phyloP scores from a whole-genome alignment of 345 rosid species.

The Brassica nigra region DNA sequence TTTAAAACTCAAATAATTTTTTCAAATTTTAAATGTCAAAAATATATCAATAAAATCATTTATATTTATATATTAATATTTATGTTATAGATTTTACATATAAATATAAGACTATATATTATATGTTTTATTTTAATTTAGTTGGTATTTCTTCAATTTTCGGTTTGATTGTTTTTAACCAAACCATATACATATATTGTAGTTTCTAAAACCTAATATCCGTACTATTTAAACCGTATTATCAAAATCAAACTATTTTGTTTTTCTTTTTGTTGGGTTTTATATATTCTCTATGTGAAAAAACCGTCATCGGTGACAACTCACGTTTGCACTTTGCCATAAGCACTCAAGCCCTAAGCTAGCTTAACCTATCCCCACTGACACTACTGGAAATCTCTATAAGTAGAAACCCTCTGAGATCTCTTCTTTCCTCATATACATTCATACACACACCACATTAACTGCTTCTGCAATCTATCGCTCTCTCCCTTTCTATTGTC shows the following conservation, averaged over 20 bases:
- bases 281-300: neutral
- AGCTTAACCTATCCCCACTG: constrained; percentile 27
- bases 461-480: neutral
- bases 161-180: neutral
- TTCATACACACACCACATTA: constrained; percentile 11
- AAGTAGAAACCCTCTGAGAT: constrained; percentile 22
- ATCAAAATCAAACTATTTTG: neutral
- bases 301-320: constrained; percentile 35
- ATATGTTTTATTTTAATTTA: neutral
- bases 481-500: neutral
- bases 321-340: constrained; percentile 37
- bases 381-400: constrained; percentile 35
- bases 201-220: neutral
- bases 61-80: neutral
- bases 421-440: constrained; percentile 34
- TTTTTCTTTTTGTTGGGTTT: neutral
- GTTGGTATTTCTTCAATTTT: neutral
- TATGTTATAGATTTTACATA: neutral
- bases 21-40: neutral
- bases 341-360: constrained; percentile 29
- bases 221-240: neutral
- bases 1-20: neutral
- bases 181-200: neutral
- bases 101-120: neutral
- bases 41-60: neutral